These are phyloP conservation scores for Haplosporangium sp. DNA, from an alignment of 371 early-diverging fungal genomes.

Conservation along the genomic window DNA sequence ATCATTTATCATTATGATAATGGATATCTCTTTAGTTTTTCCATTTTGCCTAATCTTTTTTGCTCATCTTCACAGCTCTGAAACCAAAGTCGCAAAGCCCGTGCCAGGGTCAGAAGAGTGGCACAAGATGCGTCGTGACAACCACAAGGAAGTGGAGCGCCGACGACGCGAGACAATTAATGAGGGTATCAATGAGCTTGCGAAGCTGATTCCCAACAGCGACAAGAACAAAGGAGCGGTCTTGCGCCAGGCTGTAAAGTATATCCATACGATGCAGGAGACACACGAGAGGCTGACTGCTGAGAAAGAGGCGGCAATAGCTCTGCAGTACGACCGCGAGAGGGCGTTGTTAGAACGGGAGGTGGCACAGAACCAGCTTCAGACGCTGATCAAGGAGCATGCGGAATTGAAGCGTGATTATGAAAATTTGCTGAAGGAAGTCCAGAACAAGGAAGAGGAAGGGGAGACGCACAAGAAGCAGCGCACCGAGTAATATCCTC, in stretches of 20 bases:
- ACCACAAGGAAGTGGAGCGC: conserved; percentile 93
- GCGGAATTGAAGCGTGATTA: conserved; percentile 11
- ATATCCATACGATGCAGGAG: conserved; percentile 75
- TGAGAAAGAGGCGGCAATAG: neutral
- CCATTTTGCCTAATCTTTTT: neutral
- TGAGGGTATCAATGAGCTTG: conserved; percentile 84
- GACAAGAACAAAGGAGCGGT: conserved; percentile 92
- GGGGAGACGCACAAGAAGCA: neutral
- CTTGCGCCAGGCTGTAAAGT: conserved; percentile 79
- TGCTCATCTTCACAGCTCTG: neutral
- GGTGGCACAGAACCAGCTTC: conserved; percentile 3
- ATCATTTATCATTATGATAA: too few relatives aligned
- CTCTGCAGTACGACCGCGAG: conserved; percentile 8
- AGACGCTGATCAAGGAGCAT: conserved; percentile 7
- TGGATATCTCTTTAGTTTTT: neutral
- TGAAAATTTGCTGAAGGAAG: conserved; percentile 1
- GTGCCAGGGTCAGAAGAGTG: conserved; percentile 80
- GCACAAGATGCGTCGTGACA: conserved; percentile 81
- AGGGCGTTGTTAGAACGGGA: conserved; percentile 8
- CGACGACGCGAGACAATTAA: conserved; percentile 93
- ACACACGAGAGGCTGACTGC: conserved; percentile 11
- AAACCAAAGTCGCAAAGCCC: conserved; percentile 56
- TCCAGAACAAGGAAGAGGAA: neutral
- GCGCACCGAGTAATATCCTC: neutral
- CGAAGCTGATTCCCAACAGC: conserved; percentile 82